Conservation (phyloP, 306 rosid species). For the Vachellia pachyceras region DNA sequence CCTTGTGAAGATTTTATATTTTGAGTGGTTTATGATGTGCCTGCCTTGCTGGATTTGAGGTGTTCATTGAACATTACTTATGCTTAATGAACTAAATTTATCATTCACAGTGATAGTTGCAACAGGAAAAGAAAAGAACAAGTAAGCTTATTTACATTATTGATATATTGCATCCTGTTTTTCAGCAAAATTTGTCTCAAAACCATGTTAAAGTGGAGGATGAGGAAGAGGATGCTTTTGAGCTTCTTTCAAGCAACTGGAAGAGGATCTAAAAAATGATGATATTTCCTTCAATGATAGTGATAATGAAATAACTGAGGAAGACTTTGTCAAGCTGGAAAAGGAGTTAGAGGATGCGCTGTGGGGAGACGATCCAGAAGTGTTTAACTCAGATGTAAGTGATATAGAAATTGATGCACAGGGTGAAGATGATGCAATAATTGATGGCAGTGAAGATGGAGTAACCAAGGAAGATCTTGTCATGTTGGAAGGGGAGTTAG, state of each 20-base stretch:
- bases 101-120: not conserved
- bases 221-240: constrained; percentile 77
- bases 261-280: constrained; percentile 82
- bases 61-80: not conserved
- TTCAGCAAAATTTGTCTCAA: constrained; percentile 48
- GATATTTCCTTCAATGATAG: constrained; percentile 49
- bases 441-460: constrained; percentile 45
- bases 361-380: constrained; percentile 50
- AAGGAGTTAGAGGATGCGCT: constrained; percentile 62
- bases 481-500: constrained; percentile 66
- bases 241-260: constrained; percentile 74
- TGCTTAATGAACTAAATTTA: not conserved
- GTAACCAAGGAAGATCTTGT: constrained; percentile 71
- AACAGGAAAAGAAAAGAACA: not conserved
- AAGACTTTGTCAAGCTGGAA: constrained; percentile 69
- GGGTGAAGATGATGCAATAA: not conserved
- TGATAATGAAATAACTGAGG: constrained; percentile 64
- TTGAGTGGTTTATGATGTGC: not conserved
- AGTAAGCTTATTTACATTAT: not conserved
- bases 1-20: not conserved
- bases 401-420: constrained; percentile 28
- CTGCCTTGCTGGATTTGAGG: not conserved
- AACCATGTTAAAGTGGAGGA: constrained; percentile 42
- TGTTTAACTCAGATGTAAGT: constrained; percentile 13
- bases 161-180: not conserved